Evolutionary conservation across 1,139 yeast species (phyloP).

Genomic region (Blastobotrys arbuscula): DNA sequence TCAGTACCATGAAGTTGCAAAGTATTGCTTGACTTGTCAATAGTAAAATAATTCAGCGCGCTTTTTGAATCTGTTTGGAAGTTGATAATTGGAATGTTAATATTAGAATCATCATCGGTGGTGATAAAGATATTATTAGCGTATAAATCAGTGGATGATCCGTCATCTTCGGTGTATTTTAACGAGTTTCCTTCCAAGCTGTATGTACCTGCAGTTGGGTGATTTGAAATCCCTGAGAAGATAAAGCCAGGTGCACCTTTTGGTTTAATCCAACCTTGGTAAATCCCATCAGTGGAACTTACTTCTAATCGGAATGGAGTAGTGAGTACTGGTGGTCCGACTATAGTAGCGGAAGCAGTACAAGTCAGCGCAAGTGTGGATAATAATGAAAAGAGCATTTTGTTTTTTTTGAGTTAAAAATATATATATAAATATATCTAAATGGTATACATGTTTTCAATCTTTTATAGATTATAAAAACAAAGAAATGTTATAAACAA

Average conservation of each 20-base stretch:
- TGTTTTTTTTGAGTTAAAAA: too few relatives aligned
- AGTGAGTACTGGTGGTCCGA: too few relatives aligned
- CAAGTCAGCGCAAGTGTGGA: too few relatives aligned
- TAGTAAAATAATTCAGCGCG: neutral
- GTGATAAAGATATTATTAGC: neutral
- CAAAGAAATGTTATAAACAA: too few relatives aligned
- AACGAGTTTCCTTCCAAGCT: neutral
- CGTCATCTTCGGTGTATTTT: neutral
- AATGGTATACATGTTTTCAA: too few relatives aligned
- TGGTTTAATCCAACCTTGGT: neutral
- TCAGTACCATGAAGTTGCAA: neutral
- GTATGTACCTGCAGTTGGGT: neutral
- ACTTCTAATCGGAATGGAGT: neutral
- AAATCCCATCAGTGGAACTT: neutral
- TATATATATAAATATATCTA: too few relatives aligned
- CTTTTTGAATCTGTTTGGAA: neutral
- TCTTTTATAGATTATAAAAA: too few relatives aligned
- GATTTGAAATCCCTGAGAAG: neutral
- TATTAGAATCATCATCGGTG: neutral
- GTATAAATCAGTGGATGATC: neutral
- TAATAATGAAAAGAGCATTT: too few relatives aligned
- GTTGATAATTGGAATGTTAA: neutral
- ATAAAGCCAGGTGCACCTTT: neutral
- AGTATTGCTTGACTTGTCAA: neutral
- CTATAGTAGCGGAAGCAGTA: too few relatives aligned